These are phyloP conservation scores for Kalmanozyma brasiliensis DNA, from an alignment of 1,284 basidiomycete species.

Conservation along the genomic window DNA sequence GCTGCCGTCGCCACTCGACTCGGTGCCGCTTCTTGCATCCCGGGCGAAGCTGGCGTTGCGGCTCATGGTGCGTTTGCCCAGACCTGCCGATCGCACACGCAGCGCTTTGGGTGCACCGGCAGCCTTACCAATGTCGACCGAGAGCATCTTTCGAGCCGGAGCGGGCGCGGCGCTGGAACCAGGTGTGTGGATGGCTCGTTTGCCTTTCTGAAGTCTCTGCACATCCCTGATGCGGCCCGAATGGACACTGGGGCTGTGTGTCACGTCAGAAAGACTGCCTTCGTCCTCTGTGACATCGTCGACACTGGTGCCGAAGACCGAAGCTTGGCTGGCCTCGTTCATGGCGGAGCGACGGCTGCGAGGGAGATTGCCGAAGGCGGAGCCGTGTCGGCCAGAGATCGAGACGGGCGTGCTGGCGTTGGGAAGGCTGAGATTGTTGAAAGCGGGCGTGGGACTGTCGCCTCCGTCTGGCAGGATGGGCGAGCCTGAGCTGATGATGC, in stretches of 20 bases:
- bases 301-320: conserved; percentile 1
- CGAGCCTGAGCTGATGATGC: conserved; percentile 27
- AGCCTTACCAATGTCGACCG: conserved; percentile 39
- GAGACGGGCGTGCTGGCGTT: conserved; percentile 35
- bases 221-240: conserved; percentile 41
- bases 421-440: conserved; percentile 35
- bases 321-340: conserved; percentile 11
- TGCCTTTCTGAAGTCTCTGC: conserved; percentile 40
- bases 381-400: conserved; percentile 18
- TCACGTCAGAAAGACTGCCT: conserved; percentile 33
- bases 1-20: conserved; percentile 1
- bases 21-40: conserved; percentile 10
- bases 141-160: conserved; percentile 38
- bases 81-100: conserved; percentile 40
- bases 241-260: conserved; percentile 39
- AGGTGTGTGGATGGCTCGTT: conserved; percentile 27
- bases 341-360: conserved; percentile 28
- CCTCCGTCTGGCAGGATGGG: conserved; percentile 45
- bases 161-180: conserved; percentile 18
- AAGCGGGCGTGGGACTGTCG: conserved; percentile 53
- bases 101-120: conserved; percentile 34
- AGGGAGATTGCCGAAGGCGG: conserved; percentile 25
- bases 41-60: conserved; percentile 33
- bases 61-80: conserved; percentile 46
- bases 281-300: conserved; percentile 37